phyloP scores from a whole-genome alignment of 495 filamentous ascomycete genomes.

The Talaromyces thailandensis region DNA sequence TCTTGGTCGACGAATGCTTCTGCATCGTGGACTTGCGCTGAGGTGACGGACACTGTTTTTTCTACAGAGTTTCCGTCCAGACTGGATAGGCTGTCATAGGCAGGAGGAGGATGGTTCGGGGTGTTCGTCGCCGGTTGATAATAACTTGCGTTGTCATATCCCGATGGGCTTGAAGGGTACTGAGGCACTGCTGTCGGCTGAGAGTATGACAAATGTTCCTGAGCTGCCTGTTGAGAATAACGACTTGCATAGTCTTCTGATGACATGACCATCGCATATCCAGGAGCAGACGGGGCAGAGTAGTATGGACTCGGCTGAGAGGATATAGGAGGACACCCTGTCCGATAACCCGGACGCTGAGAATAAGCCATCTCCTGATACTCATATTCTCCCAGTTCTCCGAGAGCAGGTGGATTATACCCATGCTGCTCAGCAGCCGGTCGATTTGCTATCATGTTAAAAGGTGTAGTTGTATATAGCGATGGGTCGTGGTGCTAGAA shows the following conservation, averaged over 20 bases:
- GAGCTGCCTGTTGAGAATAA: neutral
- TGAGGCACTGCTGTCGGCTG: neutral
- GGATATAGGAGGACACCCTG: neutral
- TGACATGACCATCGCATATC: neutral
- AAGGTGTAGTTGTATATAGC: too few species aligned
- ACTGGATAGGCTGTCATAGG: neutral
- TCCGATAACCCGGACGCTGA: neutral
- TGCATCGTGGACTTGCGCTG: neutral
- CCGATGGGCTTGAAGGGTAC: neutral
- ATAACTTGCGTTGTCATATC: neutral
- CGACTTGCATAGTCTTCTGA: neutral
- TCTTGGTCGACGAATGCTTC: neutral
- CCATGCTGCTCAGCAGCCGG: neutral
- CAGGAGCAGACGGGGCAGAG: neutral
- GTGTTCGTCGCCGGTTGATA: neutral
- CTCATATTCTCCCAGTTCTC: neutral
- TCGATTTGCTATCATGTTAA: too few species aligned
- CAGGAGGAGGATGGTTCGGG: neutral
- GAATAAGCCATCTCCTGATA: neutral
- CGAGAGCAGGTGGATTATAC: neutral
- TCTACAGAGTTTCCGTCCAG: neutral
- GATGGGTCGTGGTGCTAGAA: too few species aligned
- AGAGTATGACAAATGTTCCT: neutral
- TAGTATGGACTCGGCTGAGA: neutral
- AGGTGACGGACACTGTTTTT: neutral